Percentiles rank a stretch among this genome's conserved stretches.
Evolutionary conservation across 2,329 filamentous ascomycete genomes (phyloP).

Genomic region (Dactylellina haptotyla): DNA sequence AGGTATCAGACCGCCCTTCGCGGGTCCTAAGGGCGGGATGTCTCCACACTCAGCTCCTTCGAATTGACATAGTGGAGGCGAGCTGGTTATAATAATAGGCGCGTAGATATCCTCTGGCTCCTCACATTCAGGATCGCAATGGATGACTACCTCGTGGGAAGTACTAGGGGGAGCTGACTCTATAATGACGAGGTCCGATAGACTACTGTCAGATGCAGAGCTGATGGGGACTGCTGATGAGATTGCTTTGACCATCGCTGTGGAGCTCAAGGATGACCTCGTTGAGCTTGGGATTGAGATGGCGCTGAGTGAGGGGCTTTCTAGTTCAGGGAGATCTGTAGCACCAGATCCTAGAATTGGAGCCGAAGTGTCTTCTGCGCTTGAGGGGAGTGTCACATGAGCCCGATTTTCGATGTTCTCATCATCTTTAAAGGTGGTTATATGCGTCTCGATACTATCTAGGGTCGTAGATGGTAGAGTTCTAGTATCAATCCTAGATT

Average conservation of each 20-base stretch:
- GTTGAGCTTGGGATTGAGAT: background rate
- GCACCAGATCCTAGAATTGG: too few species aligned
- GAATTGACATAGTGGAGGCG: background rate
- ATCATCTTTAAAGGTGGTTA: too few species aligned
- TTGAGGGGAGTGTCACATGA: too few species aligned
- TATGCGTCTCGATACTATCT: too few species aligned
- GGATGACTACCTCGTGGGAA: background rate
- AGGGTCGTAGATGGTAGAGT: too few species aligned
- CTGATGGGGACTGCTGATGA: too few species aligned
- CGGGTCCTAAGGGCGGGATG: too few species aligned
- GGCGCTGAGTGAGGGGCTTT: background rate
- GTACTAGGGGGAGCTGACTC: background rate
- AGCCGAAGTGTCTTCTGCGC: too few species aligned
- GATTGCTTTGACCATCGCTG: background rate
- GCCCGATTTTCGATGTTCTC: too few species aligned
- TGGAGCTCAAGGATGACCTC: constrained; percentile 1
- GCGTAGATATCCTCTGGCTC: constrained; percentile 2
- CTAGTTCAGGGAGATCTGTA: too few species aligned
- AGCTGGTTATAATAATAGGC: background rate
- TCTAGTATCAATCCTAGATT: too few species aligned
- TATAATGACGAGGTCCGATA: background rate
- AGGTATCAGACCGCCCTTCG: background rate
- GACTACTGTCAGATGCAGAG: too few species aligned
- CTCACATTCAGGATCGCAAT: background rate
- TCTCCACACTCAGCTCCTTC: background rate